Percentiles rank a stretch among this genome's conserved stretches.
These are phyloP conservation scores for Calocybe gangraenosa DNA, from an alignment of 768 basidiomycete species.

Conservation along the genomic window DNA sequence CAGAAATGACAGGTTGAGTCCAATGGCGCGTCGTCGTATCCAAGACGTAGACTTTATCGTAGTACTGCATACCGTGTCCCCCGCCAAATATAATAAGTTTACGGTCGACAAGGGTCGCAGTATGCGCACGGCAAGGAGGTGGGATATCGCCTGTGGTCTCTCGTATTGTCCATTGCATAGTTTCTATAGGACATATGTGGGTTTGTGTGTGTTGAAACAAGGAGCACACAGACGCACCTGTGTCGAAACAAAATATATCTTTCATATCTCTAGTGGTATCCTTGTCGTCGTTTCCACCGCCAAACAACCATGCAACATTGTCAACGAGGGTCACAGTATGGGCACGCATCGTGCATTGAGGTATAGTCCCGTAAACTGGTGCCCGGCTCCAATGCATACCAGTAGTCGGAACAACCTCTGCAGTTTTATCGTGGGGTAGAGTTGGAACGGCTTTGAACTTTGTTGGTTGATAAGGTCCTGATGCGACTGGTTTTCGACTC, in stretches of 20 bases:
- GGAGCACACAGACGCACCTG: slow-evolving; percentile 52
- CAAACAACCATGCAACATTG: slow-evolving; percentile 80
- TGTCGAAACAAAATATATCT: slow-evolving; percentile 84
- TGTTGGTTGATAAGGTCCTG: slow-evolving; percentile 19
- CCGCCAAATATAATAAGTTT: slow-evolving; percentile 85
- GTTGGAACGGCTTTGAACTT: slow-evolving; percentile 49
- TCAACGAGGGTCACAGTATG: slow-evolving; percentile 86
- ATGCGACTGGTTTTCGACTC: slow-evolving; percentile 15
- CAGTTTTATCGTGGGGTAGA: slow-evolving; percentile 58
- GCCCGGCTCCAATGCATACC: slow-evolving; percentile 85
- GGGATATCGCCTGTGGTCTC: slow-evolving; percentile 75
- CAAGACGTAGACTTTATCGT: slow-evolving; percentile 77
- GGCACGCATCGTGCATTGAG: slow-evolving; percentile 68
- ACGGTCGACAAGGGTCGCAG: slow-evolving; percentile 76
- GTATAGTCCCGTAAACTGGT: slow-evolving; percentile 69
- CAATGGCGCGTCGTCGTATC: slow-evolving; percentile 74
- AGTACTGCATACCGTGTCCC: slow-evolving; percentile 79
- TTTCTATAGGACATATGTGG: slow-evolving; percentile 45
- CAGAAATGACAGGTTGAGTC: slow-evolving; percentile 44
- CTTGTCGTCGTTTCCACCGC: slow-evolving; percentile 76
- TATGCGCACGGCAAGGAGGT: slow-evolving; percentile 84
- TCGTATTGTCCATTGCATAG: slow-evolving; percentile 85
- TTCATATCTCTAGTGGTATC: slow-evolving; percentile 69
- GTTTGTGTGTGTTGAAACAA: not conserved
- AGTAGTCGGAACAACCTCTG: slow-evolving; percentile 60